Evolutionary conservation across 31 red algal species (phyloP), one percentile per base, ranked within the genome.

Genomic region (Asparagopsis taxiformis): DNA sequence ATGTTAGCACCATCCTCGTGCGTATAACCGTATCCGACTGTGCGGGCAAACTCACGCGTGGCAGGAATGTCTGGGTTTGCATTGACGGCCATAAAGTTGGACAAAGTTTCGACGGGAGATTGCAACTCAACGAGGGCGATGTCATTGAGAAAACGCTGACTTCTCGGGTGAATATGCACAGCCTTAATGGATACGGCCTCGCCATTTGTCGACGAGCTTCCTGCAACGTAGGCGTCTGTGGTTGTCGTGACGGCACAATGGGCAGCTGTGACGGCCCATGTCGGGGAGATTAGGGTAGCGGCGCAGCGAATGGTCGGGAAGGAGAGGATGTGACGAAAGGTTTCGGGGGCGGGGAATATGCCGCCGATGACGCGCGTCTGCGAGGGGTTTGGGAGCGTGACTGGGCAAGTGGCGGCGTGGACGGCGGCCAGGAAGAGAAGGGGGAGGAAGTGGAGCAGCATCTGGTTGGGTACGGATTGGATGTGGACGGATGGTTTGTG

Each of bases 361-460:
- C 85, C 85, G 34, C 85, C 85, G 17, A 89, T 75, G 58, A 89
- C 74, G 65, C 85, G 85, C 31, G 65, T 35, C 0, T 2, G 20
- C 7, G 26, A 17, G 33, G 46, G 19, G 28, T 33, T 31, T 3
- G 39, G 56, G 2, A 55, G 52, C 9, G 26, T 15, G 21, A 24
- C 8, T 19, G 52, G 52, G 13, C 52, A 55, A 11, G 52, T 55
- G 52, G 52, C 52, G 52, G 52, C 21, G 7, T 24, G 52, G 52
- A 55, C 4, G 52, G 52, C 26, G 52, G 13, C 21, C 9, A 11
- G 52, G 52, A 55, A 11, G 13, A 24, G 52, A 55, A 15, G 21
- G 0, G 52, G 52, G 21, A 11, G 52, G 7, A 24, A 15, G 52
- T 0, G 7, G 13, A 24, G 13, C 21, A 15, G 52, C 21, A 55